phyloP scores from a whole-genome alignment of 345 rosid species.

The Eutrema japonicum region DNA sequence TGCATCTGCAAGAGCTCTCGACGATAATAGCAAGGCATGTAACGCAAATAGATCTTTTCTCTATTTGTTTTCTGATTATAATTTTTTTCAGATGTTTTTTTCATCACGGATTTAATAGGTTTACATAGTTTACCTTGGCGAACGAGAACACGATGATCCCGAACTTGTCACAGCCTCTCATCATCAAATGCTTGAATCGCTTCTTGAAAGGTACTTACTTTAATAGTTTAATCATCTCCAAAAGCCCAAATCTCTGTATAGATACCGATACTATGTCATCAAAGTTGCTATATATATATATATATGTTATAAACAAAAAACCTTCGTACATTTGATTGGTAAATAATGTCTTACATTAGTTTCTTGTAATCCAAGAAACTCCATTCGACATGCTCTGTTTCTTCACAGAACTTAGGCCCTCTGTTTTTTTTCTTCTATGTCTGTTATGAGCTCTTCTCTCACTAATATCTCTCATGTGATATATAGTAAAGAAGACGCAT shows the following conservation, averaged over 20 bases:
- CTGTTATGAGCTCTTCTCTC: background rate
- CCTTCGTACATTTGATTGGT: background rate
- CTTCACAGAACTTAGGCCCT: background rate
- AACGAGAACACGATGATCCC: constrained; percentile 49
- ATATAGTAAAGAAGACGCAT: constrained; percentile 50
- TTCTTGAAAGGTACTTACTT: constrained; percentile 49
- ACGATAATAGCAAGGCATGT: constrained; percentile 17
- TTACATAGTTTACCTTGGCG: constrained; percentile 56
- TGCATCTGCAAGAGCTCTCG: constrained; percentile 21
- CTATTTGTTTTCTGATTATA: background rate
- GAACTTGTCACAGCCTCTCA: constrained; percentile 46
- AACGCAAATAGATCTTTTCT: background rate
- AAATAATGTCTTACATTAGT: background rate
- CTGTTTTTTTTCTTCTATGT: background rate
- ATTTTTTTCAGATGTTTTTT: background rate
- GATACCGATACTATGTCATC: background rate
- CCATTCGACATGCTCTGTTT: background rate
- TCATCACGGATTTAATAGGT: constrained; percentile 28
- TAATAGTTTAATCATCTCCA: background rate
- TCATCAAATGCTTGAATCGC: constrained; percentile 47
- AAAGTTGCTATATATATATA: background rate
- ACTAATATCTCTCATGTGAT: constrained; percentile 10
- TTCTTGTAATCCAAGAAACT: constrained; percentile 28
- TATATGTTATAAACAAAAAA: background rate
- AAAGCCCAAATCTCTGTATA: background rate